These are phyloP conservation scores for Daedaleopsis sinensis DNA, from an alignment of 768 basidiomycete species.

Conservation along the genomic window DNA sequence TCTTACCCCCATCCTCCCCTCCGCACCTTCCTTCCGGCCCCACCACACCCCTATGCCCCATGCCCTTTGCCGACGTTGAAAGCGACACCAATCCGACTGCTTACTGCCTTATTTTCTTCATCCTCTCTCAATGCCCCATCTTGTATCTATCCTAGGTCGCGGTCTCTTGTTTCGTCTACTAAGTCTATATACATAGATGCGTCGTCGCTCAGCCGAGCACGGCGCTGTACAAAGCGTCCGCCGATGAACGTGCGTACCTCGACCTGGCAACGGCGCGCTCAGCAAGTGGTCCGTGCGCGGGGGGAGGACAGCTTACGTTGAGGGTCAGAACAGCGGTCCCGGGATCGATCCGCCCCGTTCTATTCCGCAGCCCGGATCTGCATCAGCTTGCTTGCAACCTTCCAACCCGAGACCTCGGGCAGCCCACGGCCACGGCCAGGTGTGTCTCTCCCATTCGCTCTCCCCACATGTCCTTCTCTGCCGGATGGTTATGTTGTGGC, in stretches of 20 bases:
- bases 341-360: slow-evolving; percentile 6
- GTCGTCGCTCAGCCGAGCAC: slow-evolving; percentile 2
- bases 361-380: slow-evolving; percentile 14
- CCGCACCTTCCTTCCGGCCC: slow-evolving; percentile 6
- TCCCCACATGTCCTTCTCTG: background rate
- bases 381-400: background rate
- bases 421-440: background rate
- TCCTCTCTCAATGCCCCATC: slow-evolving; percentile 10
- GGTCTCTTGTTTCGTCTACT: slow-evolving; percentile 19
- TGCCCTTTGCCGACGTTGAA: slow-evolving; percentile 13
- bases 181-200: slow-evolving; percentile 25
- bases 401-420: background rate
- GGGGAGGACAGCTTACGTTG: slow-evolving; percentile 11
- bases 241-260: background rate
- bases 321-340: slow-evolving; percentile 15
- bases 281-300: slow-evolving; percentile 20
- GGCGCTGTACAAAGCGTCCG: background rate
- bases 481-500: background rate
- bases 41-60: background rate
- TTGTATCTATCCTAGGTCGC: slow-evolving; percentile 25
- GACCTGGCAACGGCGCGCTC: slow-evolving; percentile 1
- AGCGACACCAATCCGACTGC: slow-evolving; percentile 17
- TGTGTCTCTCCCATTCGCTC: slow-evolving; percentile 1
- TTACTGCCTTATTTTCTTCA: background rate
- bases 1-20: background rate